Evolutionary conservation across 169 alveolate species (phyloP).

Genomic region (Cardiosporidium cionae): DNA sequence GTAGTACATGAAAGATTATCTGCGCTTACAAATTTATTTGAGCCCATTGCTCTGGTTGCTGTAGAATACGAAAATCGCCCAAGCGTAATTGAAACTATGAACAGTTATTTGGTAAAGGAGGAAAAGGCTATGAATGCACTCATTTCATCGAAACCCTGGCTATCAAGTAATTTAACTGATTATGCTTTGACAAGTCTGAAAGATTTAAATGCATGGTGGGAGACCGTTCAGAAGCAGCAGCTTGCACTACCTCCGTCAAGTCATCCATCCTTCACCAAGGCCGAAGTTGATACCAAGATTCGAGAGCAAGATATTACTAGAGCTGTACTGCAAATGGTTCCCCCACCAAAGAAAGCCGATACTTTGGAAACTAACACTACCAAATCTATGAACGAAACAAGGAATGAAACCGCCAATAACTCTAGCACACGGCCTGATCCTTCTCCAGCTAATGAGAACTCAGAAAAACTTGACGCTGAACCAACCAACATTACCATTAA

Average conservation of each 20-base stretch:
- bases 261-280: constrained; percentile 15
- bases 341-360: not conserved
- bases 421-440: too few relatives aligned
- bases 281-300: constrained; percentile 14
- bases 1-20: constrained; percentile 4
- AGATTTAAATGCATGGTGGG: constrained; percentile 22
- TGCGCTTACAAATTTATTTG: constrained; percentile 1
- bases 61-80: constrained; percentile 8
- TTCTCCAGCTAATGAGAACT: too few relatives aligned
- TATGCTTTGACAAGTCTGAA: not conserved
- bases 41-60: constrained; percentile 7
- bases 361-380: too few relatives aligned
- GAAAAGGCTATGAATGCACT: not conserved
- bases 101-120: not conserved
- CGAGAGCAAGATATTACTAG: not conserved
- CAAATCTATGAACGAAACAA: too few relatives aligned
- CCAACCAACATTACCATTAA: too few relatives aligned
- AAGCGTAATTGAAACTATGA: not conserved
- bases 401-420: too few relatives aligned
- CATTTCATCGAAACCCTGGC: not conserved
- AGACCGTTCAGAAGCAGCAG: constrained; percentile 5
- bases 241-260: not conserved
- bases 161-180: not conserved
- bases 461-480: too few relatives aligned
- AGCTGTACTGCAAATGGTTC: not conserved